Evolutionary conservation across 805 yeast genomes (phyloP), one percentile per base, ranked within the genome.

Genomic region (Zygoascus tannicola): DNA sequence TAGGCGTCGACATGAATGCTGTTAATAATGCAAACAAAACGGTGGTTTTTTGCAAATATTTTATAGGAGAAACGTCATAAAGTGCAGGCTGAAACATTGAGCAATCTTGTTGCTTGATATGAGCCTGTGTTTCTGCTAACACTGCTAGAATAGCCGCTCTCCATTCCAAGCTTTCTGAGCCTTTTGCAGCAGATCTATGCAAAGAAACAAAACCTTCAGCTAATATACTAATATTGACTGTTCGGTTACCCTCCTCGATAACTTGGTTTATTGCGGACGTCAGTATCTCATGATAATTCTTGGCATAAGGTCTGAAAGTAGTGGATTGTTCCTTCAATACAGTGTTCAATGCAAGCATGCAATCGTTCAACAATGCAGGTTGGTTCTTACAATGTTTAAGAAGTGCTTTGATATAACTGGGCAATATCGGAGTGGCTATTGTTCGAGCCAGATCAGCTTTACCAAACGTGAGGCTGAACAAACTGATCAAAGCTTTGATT

Each of bases 361-460:
- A 57, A 21, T 57, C 53, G 46, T 18, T 56, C 37, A 53, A 43
- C 52, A 65, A 65, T 55, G 63, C 62, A 5, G 69, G 65, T 22
- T 69, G 56, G 30, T 70, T 59, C 10, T 69, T 53, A 28, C 64
- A 50, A 2, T 72, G 67, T 3, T 70, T 76, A 44, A 85, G 55
- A 41, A 79, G 67, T 4, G 72, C 43, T 39, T 56, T 60, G 30
- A 85, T 74, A 35, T 82, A 75, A 2, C 70, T 68, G 7, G 84
- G 76, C 45, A 90, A 66, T 53, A 80, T 80, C 5, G 96, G 94
- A 1, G 94, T 84, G 45, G 86, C 70, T 5, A 82, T 67, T 56
- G 87, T 95, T 58, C 97, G 74, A 2, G 90, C 80, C 35, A 90
- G 69, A 1, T 87, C 80, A 1, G 94, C 85, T 56, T 87, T 87